These are phyloP conservation scores for Sclerotiophoma versabilis DNA, from an alignment of 2,329 filamentous ascomycete species.

Conservation along the genomic window DNA sequence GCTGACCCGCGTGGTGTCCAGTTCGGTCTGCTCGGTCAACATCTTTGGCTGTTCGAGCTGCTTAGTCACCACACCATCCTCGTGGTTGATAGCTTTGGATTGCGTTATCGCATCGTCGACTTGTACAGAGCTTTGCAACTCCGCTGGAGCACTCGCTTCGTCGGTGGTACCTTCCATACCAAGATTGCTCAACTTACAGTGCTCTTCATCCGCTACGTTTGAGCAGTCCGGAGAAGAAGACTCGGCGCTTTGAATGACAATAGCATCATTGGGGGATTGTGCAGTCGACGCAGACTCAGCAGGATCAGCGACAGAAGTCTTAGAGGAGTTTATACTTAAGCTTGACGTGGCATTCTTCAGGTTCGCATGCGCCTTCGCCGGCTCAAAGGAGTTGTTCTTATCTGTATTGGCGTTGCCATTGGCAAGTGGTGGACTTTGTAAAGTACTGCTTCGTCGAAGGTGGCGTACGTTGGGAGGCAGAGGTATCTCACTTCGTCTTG, in stretches of 20 bases:
- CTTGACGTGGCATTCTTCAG: background rate
- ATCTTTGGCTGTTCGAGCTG: background rate
- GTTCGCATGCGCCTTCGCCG: background rate
- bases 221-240: slow-evolving; percentile 9
- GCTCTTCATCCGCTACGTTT: slow-evolving; percentile 10
- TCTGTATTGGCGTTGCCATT: background rate
- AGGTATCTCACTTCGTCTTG: slow-evolving; percentile 5
- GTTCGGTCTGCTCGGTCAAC: no score
- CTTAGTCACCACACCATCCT: background rate
- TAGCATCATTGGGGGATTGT: background rate
- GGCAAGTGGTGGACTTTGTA: background rate
- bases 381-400: background rate
- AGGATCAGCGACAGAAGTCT: background rate
- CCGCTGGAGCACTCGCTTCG: background rate
- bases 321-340: background rate
- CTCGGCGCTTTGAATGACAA: slow-evolving; percentile 17
- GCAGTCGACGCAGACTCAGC: no score
- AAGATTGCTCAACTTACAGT: background rate
- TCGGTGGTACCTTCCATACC: background rate
- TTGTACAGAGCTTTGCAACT: background rate
- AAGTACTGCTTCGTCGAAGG: background rate
- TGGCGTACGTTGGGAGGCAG: slow-evolving; percentile 3
- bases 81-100: background rate
- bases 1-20: background rate
- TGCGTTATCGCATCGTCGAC: background rate